Conservation (phyloP, 495 filamentous ascomycete species). For the Chaetomidium leptoderma region DNA sequence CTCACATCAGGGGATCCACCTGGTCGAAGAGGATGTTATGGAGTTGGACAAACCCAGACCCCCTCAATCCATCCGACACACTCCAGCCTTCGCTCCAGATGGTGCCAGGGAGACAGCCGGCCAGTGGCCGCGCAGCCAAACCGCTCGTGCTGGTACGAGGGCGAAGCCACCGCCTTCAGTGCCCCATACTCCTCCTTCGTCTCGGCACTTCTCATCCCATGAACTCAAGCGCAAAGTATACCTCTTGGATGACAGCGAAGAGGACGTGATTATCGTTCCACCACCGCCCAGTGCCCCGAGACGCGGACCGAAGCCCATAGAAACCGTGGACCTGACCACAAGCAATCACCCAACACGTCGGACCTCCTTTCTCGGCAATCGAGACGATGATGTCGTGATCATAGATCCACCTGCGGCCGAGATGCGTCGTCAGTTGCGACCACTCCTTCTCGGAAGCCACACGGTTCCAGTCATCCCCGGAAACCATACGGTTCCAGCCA, state of each 20-base stretch:
- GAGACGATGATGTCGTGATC: conserved; percentile 11
- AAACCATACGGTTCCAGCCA: not conserved
- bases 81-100: not conserved
- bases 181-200: not conserved
- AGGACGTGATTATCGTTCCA: not conserved
- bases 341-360: not conserved
- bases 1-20: not conserved
- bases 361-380: not conserved
- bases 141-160: no score
- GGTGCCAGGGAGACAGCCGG: not conserved
- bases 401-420: conserved; percentile 6
- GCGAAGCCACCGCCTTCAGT: not conserved
- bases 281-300: not conserved
- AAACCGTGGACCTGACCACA: conserved; percentile 7
- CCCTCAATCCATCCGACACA: not conserved
- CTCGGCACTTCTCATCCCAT: not conserved
- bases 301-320: no score
- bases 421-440: not conserved
- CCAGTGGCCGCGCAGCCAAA: not conserved
- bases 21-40: not conserved
- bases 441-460: not conserved
- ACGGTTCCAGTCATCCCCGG: not conserved
- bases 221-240: conserved; percentile 3
- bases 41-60: not conserved
- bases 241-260: not conserved